A percentile compares a stretch with the other conserved stretches of the same genome.
Evolutionary conservation across 805 yeast genomes (phyloP).

Genomic region (Candida nemodendra): DNA sequence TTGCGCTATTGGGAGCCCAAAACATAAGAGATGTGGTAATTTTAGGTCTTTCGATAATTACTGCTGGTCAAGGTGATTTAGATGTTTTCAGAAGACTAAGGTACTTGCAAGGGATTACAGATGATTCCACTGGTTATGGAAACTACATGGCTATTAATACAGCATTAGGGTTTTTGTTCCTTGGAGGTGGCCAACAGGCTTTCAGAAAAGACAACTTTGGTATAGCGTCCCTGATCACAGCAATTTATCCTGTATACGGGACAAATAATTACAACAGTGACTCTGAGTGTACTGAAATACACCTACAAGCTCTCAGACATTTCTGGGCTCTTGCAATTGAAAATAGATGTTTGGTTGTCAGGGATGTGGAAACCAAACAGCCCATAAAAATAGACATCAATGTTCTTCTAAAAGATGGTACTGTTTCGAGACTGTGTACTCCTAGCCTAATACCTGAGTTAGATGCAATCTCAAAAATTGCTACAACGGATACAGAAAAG

Average conservation of each 20-base stretch:
- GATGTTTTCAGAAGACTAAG: conserved; percentile 72
- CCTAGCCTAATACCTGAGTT: conserved; percentile 74
- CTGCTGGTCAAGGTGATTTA: conserved; percentile 92
- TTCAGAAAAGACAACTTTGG: conserved; percentile 62
- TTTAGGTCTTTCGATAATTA: conserved; percentile 65
- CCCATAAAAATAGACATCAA: conserved; percentile 49
- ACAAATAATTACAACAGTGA: conserved; percentile 11
- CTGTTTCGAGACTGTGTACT: conserved; percentile 36
- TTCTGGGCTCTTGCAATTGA: conserved; percentile 88
- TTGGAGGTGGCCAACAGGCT: conserved; percentile 93
- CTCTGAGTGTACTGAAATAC: conserved; percentile 50
- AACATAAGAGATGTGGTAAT: conserved; percentile 59
- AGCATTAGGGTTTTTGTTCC: conserved; percentile 82
- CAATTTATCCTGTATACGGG: conserved; percentile 73
- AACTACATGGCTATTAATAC: conserved; percentile 74
- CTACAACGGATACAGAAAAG: conserved; percentile 41
- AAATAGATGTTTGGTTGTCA: conserved; percentile 73
- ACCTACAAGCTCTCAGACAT: conserved; percentile 81
- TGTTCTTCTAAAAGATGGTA: conserved; percentile 38
- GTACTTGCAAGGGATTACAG: conserved; percentile 59
- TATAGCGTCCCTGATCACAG: conserved; percentile 64
- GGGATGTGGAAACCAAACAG: conserved; percentile 62
- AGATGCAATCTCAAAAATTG: conserved; percentile 45
- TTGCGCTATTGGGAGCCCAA: conserved; percentile 53
- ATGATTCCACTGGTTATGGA: conserved; percentile 50